These are phyloP conservation scores for Aquilaria yunnanensis DNA, from an alignment of 345 rosid genomes.

Conservation along the genomic window DNA sequence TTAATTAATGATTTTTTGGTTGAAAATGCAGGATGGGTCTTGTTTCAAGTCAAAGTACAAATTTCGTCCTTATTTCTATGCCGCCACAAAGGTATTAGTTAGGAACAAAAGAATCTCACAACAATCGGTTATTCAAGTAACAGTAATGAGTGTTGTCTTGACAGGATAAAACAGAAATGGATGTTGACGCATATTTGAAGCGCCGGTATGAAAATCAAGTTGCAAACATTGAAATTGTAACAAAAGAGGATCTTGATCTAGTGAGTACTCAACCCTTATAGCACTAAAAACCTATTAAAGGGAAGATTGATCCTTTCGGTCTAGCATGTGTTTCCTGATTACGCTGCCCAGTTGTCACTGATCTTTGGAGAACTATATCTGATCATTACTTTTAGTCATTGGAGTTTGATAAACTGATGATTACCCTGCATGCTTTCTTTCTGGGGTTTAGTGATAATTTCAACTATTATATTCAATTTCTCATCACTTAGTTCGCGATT, in stretches of 20 bases:
- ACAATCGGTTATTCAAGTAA: background rate
- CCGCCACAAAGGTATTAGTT: conserved; percentile 59
- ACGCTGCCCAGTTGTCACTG: too few relatives aligned
- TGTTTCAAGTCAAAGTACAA: conserved; percentile 83
- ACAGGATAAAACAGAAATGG: conserved; percentile 80
- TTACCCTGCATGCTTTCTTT: too few relatives aligned
- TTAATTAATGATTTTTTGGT: background rate
- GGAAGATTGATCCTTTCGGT: too few relatives aligned
- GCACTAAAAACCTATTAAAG: too few relatives aligned
- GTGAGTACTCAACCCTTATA: conserved; percentile 35
- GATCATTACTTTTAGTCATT: too few relatives aligned
- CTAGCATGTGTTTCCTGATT: too few relatives aligned
- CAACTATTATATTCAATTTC: too few relatives aligned
- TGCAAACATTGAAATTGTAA: conserved; percentile 62
- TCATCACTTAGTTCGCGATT: too few relatives aligned
- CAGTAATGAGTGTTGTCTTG: conserved; percentile 6
- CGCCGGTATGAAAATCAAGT: conserved; percentile 79
- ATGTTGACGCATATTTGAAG: conserved; percentile 82
- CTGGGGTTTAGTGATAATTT: too few relatives aligned
- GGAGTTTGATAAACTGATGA: too few relatives aligned
- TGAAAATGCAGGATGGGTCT: conserved; percentile 61
- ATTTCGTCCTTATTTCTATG: conserved; percentile 90
- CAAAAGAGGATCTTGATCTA: conserved; percentile 88
- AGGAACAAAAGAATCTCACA: background rate
- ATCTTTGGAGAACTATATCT: too few relatives aligned